These are phyloP conservation scores for Fusarium sp. DNA, from an alignment of 2,329 filamentous ascomycete species.

Conservation along the genomic window DNA sequence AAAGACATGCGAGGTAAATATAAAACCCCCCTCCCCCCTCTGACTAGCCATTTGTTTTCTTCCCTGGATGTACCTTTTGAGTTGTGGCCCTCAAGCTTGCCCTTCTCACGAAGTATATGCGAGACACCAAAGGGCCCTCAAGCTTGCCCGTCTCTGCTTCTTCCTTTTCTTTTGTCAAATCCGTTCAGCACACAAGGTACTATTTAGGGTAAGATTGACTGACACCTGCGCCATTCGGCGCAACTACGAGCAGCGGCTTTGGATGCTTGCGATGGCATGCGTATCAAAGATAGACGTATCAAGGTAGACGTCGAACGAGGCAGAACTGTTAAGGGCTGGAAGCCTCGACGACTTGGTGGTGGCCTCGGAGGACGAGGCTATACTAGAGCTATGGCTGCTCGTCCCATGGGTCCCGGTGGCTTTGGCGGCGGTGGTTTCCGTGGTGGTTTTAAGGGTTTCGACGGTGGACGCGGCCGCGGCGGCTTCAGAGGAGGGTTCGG, in stretches of 20 bases:
- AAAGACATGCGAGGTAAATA: slow-evolving; percentile 98
- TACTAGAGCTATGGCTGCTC: slow-evolving; percentile 81
- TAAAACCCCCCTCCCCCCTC: slow-evolving; percentile 51
- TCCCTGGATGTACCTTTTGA: slow-evolving; percentile 47
- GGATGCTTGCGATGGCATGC: slow-evolving; percentile 85
- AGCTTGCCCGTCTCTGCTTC: slow-evolving; percentile 65
- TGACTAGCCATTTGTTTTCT: slow-evolving; percentile 41
- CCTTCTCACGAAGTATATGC: slow-evolving; percentile 55
- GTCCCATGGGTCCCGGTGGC: slow-evolving; percentile 74
- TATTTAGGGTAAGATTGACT: slow-evolving; percentile 73
- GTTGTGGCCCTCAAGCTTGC: slow-evolving; percentile 60
- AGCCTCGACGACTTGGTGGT: slow-evolving; percentile 89
- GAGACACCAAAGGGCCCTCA: slow-evolving; percentile 66
- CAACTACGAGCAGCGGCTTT: slow-evolving; percentile 83
- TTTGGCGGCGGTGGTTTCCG: slow-evolving; percentile 66
- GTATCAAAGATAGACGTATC: slow-evolving; percentile 91
- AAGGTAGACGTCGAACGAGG: slow-evolving; percentile 97
- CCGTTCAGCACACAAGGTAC: slow-evolving; percentile 41
- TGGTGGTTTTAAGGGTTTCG: slow-evolving; percentile 61
- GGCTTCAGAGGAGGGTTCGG: slow-evolving; percentile 65
- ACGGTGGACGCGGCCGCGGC: slow-evolving; percentile 59
- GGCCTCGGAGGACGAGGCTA: slow-evolving; percentile 93
- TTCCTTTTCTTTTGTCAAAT: slow-evolving; percentile 47
- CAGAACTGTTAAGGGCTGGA: slow-evolving; percentile 93
- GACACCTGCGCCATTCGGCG: slow-evolving; percentile 72